Percentiles rank a stretch among this genome's conserved stretches.
phyloP scores from a whole-genome alignment of 352 stramenopile species.

The Pythium volutum region DNA sequence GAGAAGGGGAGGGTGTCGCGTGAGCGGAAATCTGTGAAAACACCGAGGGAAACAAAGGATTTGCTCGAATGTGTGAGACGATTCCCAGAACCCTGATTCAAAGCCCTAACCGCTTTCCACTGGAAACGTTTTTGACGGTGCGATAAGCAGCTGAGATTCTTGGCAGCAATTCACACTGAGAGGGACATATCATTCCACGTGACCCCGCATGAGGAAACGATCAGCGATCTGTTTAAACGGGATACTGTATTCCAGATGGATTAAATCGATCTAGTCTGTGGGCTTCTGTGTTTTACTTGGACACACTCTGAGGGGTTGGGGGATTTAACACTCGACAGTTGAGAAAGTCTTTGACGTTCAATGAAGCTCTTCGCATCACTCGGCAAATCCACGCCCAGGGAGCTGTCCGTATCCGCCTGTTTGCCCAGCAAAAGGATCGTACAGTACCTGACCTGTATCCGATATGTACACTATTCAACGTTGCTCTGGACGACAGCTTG shows the following conservation, averaged over 20 bases:
- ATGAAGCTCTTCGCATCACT: too few species aligned
- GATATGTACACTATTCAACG: background rate
- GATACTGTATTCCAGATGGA: background rate
- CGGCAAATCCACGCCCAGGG: too few species aligned
- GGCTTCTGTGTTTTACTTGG: conserved; percentile 10
- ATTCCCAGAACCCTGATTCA: background rate
- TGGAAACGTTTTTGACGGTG: background rate
- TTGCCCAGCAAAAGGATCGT: too few species aligned
- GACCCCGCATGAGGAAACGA: background rate
- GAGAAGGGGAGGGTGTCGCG: background rate
- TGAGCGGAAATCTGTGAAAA: background rate
- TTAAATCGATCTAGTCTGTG: conserved; percentile 6
- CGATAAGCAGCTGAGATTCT: background rate
- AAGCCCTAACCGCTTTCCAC: background rate
- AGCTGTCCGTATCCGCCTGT: too few species aligned
- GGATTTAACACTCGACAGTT: background rate
- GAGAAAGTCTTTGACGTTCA: background rate
- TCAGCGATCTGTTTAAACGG: background rate
- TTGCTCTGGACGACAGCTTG: background rate
- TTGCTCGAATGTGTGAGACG: background rate
- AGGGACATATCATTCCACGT: background rate
- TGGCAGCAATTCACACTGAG: background rate
- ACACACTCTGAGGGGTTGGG: conserved; percentile 6
- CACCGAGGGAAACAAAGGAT: background rate
- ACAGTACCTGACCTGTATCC: too few species aligned